Base-by-base conservation (phyloP, 305 asterid genomes). In the Salvia sclarea region DNA sequence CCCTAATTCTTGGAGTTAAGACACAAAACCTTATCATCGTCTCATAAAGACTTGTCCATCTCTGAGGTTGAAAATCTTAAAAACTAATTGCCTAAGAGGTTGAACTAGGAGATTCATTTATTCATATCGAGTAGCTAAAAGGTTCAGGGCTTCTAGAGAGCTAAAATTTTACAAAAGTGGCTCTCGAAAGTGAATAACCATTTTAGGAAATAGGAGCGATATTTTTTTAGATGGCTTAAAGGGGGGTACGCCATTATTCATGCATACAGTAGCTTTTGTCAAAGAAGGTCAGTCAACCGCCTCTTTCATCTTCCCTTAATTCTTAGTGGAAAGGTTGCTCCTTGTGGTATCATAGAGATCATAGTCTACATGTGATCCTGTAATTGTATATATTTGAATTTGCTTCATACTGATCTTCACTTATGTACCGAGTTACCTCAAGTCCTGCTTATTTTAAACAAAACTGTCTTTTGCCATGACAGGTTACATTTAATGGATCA, bases 401-500 rank as follows among this genome's bases (percentile, higher is more conserved):
- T 68, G 35, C 38, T 53, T 53, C 56, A 69, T 44, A 21, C 38
- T 69, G 52, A 69, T 28, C 59, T 65, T 43, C 45, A 61, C 54
- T 59, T 47, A 56, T 48, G 35, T 61, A 31, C 57, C 13, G 38
- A 40, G 54, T 47, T 53, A 10, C 66, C 38, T 30, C 44, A 70
- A 61, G 56, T 65, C 43, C 44, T 65, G 64, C 41, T 68, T 60
- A 64, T 61, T 22, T 59, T 41, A 12, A 31, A 58, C 20, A 49
- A 59, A 61, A 25, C 71, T 70, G 57, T 75, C 59, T 68, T 12
- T 56, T 61, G 43, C 61, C 72, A 37, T 69, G 68, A 43, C 90
- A 93, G 98, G 96, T 93, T 68, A 85, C 97, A 43, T 93, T 93
- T 65, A 93, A 93, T 70, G 98, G 98, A 85, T 90, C 97, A 70